These are phyloP conservation scores for Phycomyces nitens DNA, from an alignment of 192 early-diverging fungal genomes.

Conservation along the genomic window DNA sequence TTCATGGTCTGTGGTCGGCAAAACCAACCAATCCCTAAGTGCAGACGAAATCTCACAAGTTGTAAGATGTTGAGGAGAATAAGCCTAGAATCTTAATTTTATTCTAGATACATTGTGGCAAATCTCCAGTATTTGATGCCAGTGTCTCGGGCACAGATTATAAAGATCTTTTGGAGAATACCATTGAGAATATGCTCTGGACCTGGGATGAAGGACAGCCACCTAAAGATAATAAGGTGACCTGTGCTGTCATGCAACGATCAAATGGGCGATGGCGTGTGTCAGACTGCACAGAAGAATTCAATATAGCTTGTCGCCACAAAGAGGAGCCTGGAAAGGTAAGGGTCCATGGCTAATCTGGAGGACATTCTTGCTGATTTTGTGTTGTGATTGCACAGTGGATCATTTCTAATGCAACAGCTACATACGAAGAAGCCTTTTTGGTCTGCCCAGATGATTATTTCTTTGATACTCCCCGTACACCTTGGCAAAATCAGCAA, in stretches of 20 bases:
- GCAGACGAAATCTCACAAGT: no score
- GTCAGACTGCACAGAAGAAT: slow-evolving; percentile 7
- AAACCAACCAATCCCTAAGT: not conserved
- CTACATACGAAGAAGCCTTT: slow-evolving; percentile 16
- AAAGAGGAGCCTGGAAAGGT: slow-evolving; percentile 10
- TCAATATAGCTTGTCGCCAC: slow-evolving; percentile 21
- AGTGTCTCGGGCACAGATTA: slow-evolving; percentile 1
- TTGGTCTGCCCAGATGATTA: slow-evolving; percentile 15
- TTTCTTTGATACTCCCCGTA: slow-evolving; percentile 18
- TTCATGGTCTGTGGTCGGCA: not conserved
- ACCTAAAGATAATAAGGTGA: not conserved
- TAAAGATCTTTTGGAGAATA: not conserved
- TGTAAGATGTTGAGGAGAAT: no score
- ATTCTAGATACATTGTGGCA: slow-evolving; percentile 18
- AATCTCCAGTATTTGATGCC: slow-evolving; percentile 17
- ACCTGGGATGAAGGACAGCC: slow-evolving; percentile 27
- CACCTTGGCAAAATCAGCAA: slow-evolving; percentile 9
- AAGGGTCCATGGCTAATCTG: not conserved
- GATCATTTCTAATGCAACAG: slow-evolving; percentile 8
- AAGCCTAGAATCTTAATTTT: not conserved
- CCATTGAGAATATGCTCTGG: slow-evolving; percentile 23
- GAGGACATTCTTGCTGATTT: no score
- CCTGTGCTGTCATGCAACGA: slow-evolving; percentile 19
- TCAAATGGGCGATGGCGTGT: slow-evolving; percentile 24
- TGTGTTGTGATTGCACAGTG: slow-evolving; percentile 7